These are phyloP conservation scores for Somion occarium DNA, from an alignment of 1,284 basidiomycete genomes.

Conservation along the genomic window DNA sequence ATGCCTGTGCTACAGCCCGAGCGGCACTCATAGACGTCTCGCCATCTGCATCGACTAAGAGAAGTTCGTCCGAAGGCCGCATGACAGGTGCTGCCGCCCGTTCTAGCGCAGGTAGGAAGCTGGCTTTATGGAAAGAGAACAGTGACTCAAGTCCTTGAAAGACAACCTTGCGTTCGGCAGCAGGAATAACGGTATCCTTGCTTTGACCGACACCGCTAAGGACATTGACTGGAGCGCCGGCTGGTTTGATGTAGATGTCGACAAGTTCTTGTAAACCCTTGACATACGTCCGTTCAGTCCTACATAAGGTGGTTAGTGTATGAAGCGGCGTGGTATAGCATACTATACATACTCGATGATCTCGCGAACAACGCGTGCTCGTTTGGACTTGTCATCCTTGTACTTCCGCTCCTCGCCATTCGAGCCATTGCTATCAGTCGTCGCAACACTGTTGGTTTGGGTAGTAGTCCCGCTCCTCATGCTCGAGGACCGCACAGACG, in stretches of 20 bases:
- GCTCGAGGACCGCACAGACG: conserved; percentile 50
- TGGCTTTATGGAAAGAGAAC: conserved; percentile 88
- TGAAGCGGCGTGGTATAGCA: not conserved
- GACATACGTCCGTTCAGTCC: conserved; percentile 95
- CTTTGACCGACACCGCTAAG: conserved; percentile 64
- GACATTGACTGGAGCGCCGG: conserved; percentile 65
- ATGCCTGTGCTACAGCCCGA: conserved; percentile 83
- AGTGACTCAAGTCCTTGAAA: conserved; percentile 91
- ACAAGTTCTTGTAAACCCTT: conserved; percentile 89
- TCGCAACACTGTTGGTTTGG: conserved; percentile 68
- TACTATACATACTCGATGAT: conserved; percentile 72
- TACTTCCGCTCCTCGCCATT: conserved; percentile 70
- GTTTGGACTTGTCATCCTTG: conserved; percentile 83
- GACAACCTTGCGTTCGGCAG: conserved; percentile 84
- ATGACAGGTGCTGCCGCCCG: conserved; percentile 67
- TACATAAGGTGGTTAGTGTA: conserved; percentile 30
- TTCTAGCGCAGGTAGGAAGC: conserved; percentile 88
- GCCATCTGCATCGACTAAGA: conserved; percentile 65
- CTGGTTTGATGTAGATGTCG: conserved; percentile 92
- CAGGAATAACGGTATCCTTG: conserved; percentile 86
- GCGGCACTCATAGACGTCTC: conserved; percentile 73
- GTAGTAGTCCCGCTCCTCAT: conserved; percentile 54
- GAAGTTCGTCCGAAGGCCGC: conserved; percentile 38
- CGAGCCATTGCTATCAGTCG: conserved; percentile 63
- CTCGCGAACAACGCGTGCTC: conserved; percentile 76